Conservation (phyloP, 1,284 basidiomycete species). For the Violaceomyces palustris region DNA sequence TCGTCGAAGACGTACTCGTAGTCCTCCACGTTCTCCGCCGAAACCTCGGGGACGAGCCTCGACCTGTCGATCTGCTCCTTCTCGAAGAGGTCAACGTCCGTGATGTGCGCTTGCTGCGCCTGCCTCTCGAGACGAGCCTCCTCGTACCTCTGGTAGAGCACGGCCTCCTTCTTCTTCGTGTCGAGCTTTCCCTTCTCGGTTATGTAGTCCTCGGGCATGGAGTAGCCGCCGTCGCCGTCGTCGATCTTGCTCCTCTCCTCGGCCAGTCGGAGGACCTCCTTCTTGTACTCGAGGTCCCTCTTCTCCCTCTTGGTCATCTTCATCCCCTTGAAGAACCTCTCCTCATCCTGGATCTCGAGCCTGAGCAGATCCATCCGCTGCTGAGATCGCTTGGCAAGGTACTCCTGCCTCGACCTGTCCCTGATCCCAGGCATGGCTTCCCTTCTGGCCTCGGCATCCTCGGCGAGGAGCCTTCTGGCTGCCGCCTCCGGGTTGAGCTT, state of each 20-base stretch:
- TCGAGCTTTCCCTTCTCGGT: slow-evolving; percentile 99
- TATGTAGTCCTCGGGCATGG: slow-evolving; percentile 68
- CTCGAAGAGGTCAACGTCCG: slow-evolving; percentile 87
- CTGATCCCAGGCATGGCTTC: slow-evolving; percentile 40
- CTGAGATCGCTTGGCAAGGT: slow-evolving; percentile 88
- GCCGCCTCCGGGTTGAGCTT: slow-evolving; percentile 70
- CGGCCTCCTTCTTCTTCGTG: slow-evolving; percentile 90
- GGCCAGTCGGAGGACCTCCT: slow-evolving; percentile 82
- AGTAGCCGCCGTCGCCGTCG: slow-evolving; percentile 59
- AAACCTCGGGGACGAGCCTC: slow-evolving; percentile 54
- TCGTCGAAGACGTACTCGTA: slow-evolving; percentile 99
- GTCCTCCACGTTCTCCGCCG: slow-evolving; percentile 21
- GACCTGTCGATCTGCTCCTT: slow-evolving; percentile 83
- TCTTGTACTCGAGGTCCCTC: slow-evolving; percentile 80
- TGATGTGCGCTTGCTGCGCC: slow-evolving; percentile 69
- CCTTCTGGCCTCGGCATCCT: slow-evolving; percentile 33
- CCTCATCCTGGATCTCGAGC: slow-evolving; percentile 63
- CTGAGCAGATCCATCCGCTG: slow-evolving; percentile 92
- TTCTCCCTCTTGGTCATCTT: slow-evolving; percentile 73
- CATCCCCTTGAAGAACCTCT: slow-evolving; percentile 44
- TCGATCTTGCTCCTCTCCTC: slow-evolving; percentile 90
- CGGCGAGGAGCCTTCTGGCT: slow-evolving; percentile 67
- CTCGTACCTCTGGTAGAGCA: slow-evolving; percentile 80
- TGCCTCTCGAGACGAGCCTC: slow-evolving; percentile 63
- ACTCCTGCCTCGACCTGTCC: slow-evolving; percentile 67